These are phyloP conservation scores for Moesziomyces parantarcticus DNA, from an alignment of 1,284 basidiomycete genomes.

Conservation along the genomic window DNA sequence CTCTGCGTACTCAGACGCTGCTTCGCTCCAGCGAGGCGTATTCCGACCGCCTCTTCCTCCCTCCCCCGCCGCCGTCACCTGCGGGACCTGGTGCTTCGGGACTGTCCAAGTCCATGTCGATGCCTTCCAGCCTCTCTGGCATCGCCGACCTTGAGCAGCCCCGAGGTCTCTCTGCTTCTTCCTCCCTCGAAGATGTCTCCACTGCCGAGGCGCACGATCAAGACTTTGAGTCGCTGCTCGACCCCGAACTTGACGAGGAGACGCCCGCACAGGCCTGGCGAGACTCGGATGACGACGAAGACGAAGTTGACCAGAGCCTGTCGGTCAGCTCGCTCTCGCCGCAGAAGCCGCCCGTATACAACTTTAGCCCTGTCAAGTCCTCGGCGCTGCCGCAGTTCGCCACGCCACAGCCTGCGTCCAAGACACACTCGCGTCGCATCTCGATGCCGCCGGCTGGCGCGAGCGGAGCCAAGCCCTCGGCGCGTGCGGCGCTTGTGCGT, in stretches of 20 bases:
- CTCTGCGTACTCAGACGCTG: slow-evolving; percentile 48
- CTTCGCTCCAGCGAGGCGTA: slow-evolving; percentile 45
- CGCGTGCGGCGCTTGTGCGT: slow-evolving; percentile 25
- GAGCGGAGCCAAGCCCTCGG: slow-evolving; percentile 20
- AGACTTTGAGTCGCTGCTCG: slow-evolving; percentile 24
- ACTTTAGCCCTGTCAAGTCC: slow-evolving; percentile 37
- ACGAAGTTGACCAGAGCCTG: slow-evolving; percentile 47
- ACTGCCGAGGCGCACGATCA: background rate
- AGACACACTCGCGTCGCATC: slow-evolving; percentile 18
- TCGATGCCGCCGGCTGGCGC: slow-evolving; percentile 36
- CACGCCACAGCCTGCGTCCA: slow-evolving; percentile 34
- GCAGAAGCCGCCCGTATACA: slow-evolving; percentile 7
- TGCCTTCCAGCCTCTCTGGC: slow-evolving; percentile 34
- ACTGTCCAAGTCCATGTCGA: slow-evolving; percentile 42
- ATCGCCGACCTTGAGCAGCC: slow-evolving; percentile 3
- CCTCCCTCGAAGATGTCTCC: slow-evolving; percentile 2
- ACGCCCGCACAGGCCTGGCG: slow-evolving; percentile 11
- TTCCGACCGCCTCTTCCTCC: slow-evolving; percentile 42
- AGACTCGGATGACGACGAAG: slow-evolving; percentile 38
- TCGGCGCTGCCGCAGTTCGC: slow-evolving; percentile 29
- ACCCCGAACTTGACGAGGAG: slow-evolving; percentile 16
- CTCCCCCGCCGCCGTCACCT: slow-evolving; percentile 30
- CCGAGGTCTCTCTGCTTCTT: slow-evolving; percentile 10
- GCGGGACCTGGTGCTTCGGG: slow-evolving; percentile 3
- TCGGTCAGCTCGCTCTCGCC: slow-evolving; percentile 23